These are phyloP conservation scores for Schwanniomyces occidentalis DNA, from an alignment of 805 yeast genomes.

Conservation along the genomic window DNA sequence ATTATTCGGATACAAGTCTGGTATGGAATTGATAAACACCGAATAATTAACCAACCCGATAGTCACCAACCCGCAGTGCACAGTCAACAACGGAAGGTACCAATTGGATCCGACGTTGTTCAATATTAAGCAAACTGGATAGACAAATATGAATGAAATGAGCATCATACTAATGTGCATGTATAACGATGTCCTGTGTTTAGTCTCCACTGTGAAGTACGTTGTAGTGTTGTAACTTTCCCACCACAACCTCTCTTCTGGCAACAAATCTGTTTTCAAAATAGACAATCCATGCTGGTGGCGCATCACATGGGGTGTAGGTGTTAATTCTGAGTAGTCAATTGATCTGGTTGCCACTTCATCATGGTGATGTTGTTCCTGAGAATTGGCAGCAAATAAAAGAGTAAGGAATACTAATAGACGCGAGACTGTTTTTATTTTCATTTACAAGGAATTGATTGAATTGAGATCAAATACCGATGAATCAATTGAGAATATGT, in stretches of 20 bases:
- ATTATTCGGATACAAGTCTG: constrained; percentile 71
- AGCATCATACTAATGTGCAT: constrained; percentile 52
- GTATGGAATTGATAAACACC: constrained; percentile 59
- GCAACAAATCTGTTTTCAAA: constrained; percentile 60
- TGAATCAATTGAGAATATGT: too few species aligned
- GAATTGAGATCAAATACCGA: too few species aligned
- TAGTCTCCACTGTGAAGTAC: constrained; percentile 56
- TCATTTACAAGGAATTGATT: too few species aligned
- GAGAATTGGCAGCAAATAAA: too few species aligned
- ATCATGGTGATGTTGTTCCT: too few species aligned
- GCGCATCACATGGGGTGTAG: constrained; percentile 35
- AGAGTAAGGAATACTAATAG: too few species aligned
- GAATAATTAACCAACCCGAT: constrained; percentile 56
- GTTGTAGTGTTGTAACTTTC: constrained; percentile 74
- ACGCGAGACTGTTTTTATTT: too few species aligned
- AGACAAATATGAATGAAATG: constrained; percentile 50
- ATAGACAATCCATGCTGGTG: constrained; percentile 76
- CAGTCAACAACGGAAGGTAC: constrained; percentile 56
- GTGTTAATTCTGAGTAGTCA: constrained; percentile 12
- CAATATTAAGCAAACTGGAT: constrained; percentile 69
- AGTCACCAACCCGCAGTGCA: constrained; percentile 48
- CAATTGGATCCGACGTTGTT: constrained; percentile 59
- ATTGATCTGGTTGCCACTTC: too few species aligned
- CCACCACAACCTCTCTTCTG: constrained; percentile 80
- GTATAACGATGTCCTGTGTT: constrained; percentile 52